phyloP scores from a whole-genome alignment of 2,329 filamentous ascomycete species.

The Colletotrichum sojae region DNA sequence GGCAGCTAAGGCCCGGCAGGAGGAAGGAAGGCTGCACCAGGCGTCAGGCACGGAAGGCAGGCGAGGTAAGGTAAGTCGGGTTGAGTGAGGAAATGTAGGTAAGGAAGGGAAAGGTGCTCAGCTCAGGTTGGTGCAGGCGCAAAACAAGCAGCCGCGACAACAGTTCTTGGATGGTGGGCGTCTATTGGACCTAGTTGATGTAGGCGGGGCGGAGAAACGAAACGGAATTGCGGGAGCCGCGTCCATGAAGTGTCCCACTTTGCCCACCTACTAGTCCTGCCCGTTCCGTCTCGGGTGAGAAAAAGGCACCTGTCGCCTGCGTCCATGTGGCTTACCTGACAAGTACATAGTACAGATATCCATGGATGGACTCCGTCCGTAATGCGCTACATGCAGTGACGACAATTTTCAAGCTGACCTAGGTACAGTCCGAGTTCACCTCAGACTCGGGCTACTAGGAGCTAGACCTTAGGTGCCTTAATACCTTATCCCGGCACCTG shows the following conservation, averaged over 20 bases:
- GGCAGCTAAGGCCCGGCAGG: not conserved
- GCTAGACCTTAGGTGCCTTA: no score
- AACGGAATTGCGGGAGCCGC: constrained; percentile 14
- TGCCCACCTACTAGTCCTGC: no score
- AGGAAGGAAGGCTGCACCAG: constrained; percentile 1
- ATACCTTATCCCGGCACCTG: no score
- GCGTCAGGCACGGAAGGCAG: not conserved
- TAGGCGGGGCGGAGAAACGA: constrained; percentile 17
- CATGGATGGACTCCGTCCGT: no score
- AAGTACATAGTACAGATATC: no score
- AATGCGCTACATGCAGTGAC: no score
- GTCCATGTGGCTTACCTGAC: no score
- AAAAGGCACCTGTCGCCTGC: no score
- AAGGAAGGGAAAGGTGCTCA: not conserved
- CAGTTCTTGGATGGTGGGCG: not conserved
- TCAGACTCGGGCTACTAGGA: no score
- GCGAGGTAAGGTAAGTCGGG: not conserved
- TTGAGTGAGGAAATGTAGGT: not conserved
- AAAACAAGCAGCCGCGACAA: constrained; percentile 1
- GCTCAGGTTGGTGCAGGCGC: not conserved
- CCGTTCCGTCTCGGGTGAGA: no score
- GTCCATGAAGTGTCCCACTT: not conserved
- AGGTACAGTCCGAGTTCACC: no score
- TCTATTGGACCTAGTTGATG: not conserved
- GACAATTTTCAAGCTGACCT: no score